Evolutionary conservation across 176 grass and related monocot genomes (phyloP), one percentile per base, ranked within the genome.

Genomic region (Elymus sibiricus): DNA sequence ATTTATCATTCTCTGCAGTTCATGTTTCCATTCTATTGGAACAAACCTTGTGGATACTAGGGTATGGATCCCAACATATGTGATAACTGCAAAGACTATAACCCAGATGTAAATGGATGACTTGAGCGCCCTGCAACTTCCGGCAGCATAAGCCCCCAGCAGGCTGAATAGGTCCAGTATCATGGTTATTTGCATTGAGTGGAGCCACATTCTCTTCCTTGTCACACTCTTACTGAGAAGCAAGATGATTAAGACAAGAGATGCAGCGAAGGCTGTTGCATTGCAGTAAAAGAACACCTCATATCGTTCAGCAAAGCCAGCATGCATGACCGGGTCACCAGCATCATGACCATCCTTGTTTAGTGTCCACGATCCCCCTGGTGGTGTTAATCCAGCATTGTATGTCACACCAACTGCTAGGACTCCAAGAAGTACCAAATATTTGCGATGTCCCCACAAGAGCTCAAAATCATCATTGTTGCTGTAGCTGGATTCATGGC

Each of bases 181-280:
- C 89, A 91, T 94, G 16, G 84, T 92, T 25, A 87, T 26, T 58
- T 89, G 72, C 70, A 92, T 84, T 24, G 89, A 84, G 1, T 69
- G 76, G 43, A 92, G 81, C 87, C 88, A 91, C 0, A 74, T 11
- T 7, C 28, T 29, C 44, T 60, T 16, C 13, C 79, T 81, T 3
- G 87, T 67, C 46, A 89, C 87, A 28, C 40, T 21, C 49, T 91
- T 84, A 40, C 87, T 89, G 16, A 91, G 84, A 68, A 92, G 89
- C 72, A 94, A 71, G 22, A 94, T 92, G 61, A 94, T 92, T 61
- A 92, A 73, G 34, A 91, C 81, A 59, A 94, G 70, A 24, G 85
- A 90, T 75, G 89, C 66, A 64, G 85, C 80, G 17, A 90, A 90
- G 7, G 85, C 89, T 49, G 85, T 68, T 58, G 89, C 75, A 60